Evolutionary conservation across 495 filamentous ascomycete genomes (phyloP).

Genomic region (Collariella sp.): DNA sequence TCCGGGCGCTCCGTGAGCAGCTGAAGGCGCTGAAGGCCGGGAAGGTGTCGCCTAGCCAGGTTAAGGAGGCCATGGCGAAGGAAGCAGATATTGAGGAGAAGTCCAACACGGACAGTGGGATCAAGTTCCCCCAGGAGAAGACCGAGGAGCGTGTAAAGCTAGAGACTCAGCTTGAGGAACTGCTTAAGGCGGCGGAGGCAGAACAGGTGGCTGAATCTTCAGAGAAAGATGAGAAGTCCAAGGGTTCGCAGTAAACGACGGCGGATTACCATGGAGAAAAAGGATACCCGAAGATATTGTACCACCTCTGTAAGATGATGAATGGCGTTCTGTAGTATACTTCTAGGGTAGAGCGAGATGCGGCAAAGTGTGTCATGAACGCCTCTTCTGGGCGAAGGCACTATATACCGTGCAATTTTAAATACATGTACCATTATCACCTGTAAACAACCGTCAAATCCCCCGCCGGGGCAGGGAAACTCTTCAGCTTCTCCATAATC

Average conservation of each 20-base stretch:
- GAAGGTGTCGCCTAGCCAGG: conserved; percentile 1
- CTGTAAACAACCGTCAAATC: conserved; percentile 45
- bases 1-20: conserved; percentile 25
- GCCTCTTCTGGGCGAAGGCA: not conserved
- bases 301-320: not conserved
- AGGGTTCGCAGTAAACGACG: not conserved
- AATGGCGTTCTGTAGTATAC: not conserved
- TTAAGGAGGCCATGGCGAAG: conserved; percentile 12
- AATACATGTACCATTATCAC: conserved; percentile 16
- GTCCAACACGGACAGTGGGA: conserved; percentile 29
- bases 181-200: conserved; percentile 10
- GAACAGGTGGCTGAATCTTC: not conserved
- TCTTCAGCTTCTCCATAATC: conserved; percentile 44
- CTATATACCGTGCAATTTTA: conserved; percentile 2
- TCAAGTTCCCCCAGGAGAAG: conserved; percentile 22
- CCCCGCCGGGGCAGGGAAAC: conserved; percentile 32
- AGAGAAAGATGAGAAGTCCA: not conserved
- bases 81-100: conserved; percentile 26
- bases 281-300: not conserved
- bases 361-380: not conserved
- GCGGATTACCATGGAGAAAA: not conserved
- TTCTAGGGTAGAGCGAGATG: not conserved
- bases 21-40: conserved; percentile 17
- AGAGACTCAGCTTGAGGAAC: conserved; percentile 13
- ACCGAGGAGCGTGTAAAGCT: not conserved